These are phyloP conservation scores for Colletotrichum trifolii DNA, from an alignment of 2,329 filamentous ascomycete genomes.

Conservation along the genomic window DNA sequence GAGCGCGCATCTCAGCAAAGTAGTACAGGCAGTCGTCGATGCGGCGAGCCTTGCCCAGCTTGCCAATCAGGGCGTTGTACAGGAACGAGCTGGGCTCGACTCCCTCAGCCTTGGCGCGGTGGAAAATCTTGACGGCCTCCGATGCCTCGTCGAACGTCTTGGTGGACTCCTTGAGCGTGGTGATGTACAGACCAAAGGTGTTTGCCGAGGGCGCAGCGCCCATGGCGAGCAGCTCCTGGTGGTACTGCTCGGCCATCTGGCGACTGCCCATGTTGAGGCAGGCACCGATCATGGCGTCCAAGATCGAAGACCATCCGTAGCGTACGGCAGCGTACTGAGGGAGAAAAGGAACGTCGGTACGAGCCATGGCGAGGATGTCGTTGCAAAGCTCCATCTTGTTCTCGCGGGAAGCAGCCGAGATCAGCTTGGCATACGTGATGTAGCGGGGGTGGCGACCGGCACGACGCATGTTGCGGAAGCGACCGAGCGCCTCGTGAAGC, in stretches of 20 bases:
- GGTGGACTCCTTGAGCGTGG: constrained; percentile 95
- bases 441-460: constrained; percentile 92
- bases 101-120: constrained; percentile 90
- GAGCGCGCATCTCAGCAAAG: constrained; percentile 95
- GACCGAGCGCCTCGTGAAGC: constrained; percentile 82
- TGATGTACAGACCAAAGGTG: constrained; percentile 98
- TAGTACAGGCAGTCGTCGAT: constrained; percentile 99
- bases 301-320: constrained; percentile 95
- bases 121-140: constrained; percentile 97
- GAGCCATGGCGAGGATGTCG: constrained; percentile 90
- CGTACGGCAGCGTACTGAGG: constrained; percentile 87
- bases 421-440: constrained; percentile 96
- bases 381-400: constrained; percentile 84
- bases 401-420: constrained; percentile 87
- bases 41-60: constrained; percentile 95
- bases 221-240: constrained; percentile 91
- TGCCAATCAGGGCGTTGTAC: constrained; percentile 98
- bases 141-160: constrained; percentile 98
- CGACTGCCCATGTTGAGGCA: constrained; percentile 87
- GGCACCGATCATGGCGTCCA: constrained; percentile 96
- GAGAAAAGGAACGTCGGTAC: constrained; percentile 86
- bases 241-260: constrained; percentile 83
- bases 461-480: constrained; percentile 93
- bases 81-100: constrained; percentile 97
- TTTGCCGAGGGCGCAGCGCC: constrained; percentile 94